These are phyloP conservation scores for Przewalskia tangutica DNA, from an alignment of 257 asterid species.

Conservation along the genomic window DNA sequence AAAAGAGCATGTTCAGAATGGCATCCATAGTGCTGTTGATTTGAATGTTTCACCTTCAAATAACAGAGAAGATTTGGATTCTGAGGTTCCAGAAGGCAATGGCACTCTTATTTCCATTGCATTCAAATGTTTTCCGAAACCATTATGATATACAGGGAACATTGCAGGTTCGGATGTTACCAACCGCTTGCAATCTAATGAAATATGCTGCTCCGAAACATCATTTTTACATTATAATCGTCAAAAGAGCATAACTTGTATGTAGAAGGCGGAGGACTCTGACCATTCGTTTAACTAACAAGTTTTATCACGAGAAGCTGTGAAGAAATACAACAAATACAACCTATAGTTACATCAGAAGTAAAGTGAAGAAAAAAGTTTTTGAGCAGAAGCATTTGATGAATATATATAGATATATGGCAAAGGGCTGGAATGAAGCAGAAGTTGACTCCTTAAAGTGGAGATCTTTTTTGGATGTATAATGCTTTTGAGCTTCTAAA, in stretches of 20 bases:
- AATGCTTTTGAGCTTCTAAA: not conserved
- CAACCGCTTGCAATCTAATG: slow-evolving; percentile 20
- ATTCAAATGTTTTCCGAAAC: not conserved
- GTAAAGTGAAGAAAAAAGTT: not conserved
- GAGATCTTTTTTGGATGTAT: not conserved
- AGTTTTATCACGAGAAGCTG: not conserved
- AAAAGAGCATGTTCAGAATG: slow-evolving; percentile 5
- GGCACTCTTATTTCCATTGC: not conserved
- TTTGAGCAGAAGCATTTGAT: not conserved
- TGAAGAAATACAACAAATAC: not conserved
- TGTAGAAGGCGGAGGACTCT: slow-evolving; percentile 17
- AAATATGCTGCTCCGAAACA: slow-evolving; percentile 24
- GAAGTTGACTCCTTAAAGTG: not conserved
- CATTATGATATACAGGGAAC: not conserved
- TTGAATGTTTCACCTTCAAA: slow-evolving; percentile 11
- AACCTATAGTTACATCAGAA: not conserved
- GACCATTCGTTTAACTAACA: not conserved
- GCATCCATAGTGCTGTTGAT: slow-evolving; percentile 11
- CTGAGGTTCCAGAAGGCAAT: slow-evolving; percentile 41
- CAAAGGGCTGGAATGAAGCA: not conserved
- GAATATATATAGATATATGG: not conserved
- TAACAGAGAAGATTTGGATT: slow-evolving; percentile 25
- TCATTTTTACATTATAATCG: slow-evolving; percentile 39
- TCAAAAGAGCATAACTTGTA: slow-evolving; percentile 39
- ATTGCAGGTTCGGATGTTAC: slow-evolving; percentile 35